Evolutionary conservation across 2,329 filamentous ascomycete species (phyloP).

Genomic region (Aureobasidium lini): DNA sequence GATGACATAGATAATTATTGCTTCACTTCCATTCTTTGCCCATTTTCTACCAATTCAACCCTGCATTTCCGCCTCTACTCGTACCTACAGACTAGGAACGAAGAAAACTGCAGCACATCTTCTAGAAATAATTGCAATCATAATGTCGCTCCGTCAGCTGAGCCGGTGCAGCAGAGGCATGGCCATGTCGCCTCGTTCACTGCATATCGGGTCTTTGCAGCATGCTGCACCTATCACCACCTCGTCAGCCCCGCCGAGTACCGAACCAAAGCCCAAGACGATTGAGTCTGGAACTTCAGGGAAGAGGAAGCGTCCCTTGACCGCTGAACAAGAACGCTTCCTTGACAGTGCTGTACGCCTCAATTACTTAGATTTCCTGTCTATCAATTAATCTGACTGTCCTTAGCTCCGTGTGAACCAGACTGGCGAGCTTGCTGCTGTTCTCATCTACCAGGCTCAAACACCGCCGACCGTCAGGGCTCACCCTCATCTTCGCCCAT

Average conservation of each 20-base stretch:
- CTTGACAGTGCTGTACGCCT: conserved; percentile 61
- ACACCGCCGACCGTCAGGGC: conserved; percentile 70
- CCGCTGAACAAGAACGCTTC: conserved; percentile 62
- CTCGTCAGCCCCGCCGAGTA: conserved; percentile 16
- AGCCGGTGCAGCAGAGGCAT: conserved; percentile 2
- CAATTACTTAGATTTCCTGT: not conserved
- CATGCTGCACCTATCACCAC: conserved; percentile 13
- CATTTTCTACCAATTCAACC: not conserved
- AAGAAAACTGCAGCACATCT: not conserved
- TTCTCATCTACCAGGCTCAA: conserved; percentile 86
- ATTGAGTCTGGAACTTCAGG: conserved; percentile 1
- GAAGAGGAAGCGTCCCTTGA: conserved; percentile 42
- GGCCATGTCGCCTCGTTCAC: not conserved
- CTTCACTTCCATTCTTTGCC: not conserved
- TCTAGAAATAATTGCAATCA: not conserved
- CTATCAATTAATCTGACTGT: conserved; percentile 7
- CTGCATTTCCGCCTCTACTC: not conserved
- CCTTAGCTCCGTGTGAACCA: conserved; percentile 83
- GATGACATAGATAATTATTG: not conserved
- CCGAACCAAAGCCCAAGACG: conserved; percentile 17
- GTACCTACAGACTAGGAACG: not conserved
- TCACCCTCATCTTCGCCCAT: conserved; percentile 77
- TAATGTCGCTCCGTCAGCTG: conserved; percentile 8
- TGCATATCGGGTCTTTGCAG: not conserved
- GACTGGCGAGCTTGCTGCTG: conserved; percentile 93